phyloP scores from a whole-genome alignment of 306 rosid genomes.

The Cicer pinnatifidum region DNA sequence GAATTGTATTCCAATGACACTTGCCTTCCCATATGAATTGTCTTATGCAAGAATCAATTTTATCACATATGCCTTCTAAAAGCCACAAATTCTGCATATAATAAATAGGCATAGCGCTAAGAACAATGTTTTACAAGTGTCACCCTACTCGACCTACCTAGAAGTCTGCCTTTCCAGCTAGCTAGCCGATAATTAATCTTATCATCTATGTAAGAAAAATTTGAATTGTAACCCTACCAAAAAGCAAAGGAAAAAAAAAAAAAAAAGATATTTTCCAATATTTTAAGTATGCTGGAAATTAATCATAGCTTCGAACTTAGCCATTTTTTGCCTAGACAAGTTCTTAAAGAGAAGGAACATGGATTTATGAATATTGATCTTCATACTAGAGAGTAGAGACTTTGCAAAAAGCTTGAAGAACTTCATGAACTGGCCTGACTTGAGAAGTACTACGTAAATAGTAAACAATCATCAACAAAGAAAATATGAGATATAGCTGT shows the following conservation, averaged over 20 bases:
- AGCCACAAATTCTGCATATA: too few species aligned
- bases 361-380: neutral
- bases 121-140: neutral
- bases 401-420: neutral
- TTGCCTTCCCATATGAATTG: neutral
- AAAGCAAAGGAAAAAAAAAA: neutral
- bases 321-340: neutral
- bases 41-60: too few species aligned
- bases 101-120: neutral
- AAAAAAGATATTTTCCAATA: too few species aligned
- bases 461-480: neutral
- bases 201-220: neutral
- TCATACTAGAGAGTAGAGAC: neutral
- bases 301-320: neutral
- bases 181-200: too few species aligned
- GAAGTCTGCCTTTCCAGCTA: neutral
- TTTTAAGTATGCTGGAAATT: neutral
- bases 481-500: neutral
- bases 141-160: neutral
- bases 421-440: neutral
- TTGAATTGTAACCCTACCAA: neutral
- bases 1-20: too few species aligned
- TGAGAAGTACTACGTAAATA: neutral
- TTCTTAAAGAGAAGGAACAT: neutral
- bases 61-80: neutral